A percentile compares a stretch with the other conserved stretches of the same genome.
phyloP scores from a whole-genome alignment of 2,329 filamentous ascomycete genomes.

The Trichoderma brevicompactum region DNA sequence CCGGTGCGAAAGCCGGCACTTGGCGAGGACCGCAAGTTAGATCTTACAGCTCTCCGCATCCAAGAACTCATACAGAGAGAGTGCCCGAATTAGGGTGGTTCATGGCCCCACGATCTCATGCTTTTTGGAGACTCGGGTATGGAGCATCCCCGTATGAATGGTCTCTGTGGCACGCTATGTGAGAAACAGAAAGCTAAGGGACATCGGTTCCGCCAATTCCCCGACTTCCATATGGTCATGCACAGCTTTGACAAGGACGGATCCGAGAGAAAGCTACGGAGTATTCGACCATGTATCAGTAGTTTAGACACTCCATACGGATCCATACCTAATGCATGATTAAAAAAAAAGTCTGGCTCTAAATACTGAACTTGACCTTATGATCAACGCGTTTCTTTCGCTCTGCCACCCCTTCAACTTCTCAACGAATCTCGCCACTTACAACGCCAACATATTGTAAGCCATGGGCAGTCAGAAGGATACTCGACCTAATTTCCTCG shows the following conservation, averaged over 20 bases:
- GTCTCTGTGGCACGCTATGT: too few relatives aligned
- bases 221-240: slow-evolving; percentile 25
- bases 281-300: not conserved
- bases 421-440: not conserved
- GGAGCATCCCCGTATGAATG: not conserved
- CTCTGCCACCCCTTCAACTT: not conserved
- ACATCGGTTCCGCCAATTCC: slow-evolving; percentile 16
- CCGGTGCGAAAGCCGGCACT: slow-evolving; percentile 17
- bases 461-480: slow-evolving; percentile 21
- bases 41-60: not conserved
- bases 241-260: slow-evolving; percentile 1
- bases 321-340: slow-evolving; percentile 7
- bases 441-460: not conserved
- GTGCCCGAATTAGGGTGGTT: slow-evolving; percentile 1
- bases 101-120: slow-evolving; percentile 11
- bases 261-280: slow-evolving; percentile 2
- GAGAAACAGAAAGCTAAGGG: slow-evolving; percentile 14
- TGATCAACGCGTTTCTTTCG: not conserved
- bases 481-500: slow-evolving; percentile 42
- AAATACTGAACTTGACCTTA: slow-evolving; percentile 12
- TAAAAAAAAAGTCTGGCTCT: slow-evolving; percentile 8
- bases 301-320: not conserved
- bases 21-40: slow-evolving; percentile 15
- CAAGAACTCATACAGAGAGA: not conserved
- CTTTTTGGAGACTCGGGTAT: not conserved